A percentile compares a stretch with the other conserved stretches of the same genome.
phyloP scores from a whole-genome alignment of 108 stramenopile genomes.

The Skeletonema grethae region DNA sequence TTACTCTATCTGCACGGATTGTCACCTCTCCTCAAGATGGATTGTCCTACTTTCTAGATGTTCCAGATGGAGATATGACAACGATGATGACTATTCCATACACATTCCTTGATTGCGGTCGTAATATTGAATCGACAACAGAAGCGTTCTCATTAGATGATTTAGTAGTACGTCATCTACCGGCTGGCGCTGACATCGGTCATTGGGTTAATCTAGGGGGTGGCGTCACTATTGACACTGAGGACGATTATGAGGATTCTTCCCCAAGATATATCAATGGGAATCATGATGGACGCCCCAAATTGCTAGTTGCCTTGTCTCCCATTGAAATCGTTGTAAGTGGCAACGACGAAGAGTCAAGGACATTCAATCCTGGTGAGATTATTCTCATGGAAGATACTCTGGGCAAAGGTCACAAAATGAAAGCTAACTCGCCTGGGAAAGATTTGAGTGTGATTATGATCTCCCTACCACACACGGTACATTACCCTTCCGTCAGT shows the following conservation, averaged over 20 bases:
- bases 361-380: constrained; percentile 40
- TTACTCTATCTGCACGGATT: constrained; percentile 32
- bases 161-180: constrained; percentile 43
- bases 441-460: constrained; percentile 43
- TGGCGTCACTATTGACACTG: constrained; percentile 37
- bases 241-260: constrained; percentile 14
- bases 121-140: constrained; percentile 45
- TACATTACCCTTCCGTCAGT: constrained; percentile 24
- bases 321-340: constrained; percentile 47
- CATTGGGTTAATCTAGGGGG: constrained; percentile 53
- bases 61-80: constrained; percentile 8
- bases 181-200: constrained; percentile 23
- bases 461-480: constrained; percentile 48
- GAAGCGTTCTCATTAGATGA: constrained; percentile 37
- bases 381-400: constrained; percentile 52
- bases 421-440: constrained; percentile 36
- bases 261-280: constrained; percentile 17
- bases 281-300: constrained; percentile 35
- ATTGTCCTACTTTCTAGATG: constrained; percentile 46
- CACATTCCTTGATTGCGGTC: constrained; percentile 37
- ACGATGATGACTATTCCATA: constrained; percentile 45
- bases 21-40: constrained; percentile 52
- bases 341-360: constrained; percentile 44
- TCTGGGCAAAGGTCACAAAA: constrained; percentile 51
- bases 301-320: constrained; percentile 34